Conservation (phyloP, 345 rosid species). For the Erysimum cheiranthoides region DNA sequence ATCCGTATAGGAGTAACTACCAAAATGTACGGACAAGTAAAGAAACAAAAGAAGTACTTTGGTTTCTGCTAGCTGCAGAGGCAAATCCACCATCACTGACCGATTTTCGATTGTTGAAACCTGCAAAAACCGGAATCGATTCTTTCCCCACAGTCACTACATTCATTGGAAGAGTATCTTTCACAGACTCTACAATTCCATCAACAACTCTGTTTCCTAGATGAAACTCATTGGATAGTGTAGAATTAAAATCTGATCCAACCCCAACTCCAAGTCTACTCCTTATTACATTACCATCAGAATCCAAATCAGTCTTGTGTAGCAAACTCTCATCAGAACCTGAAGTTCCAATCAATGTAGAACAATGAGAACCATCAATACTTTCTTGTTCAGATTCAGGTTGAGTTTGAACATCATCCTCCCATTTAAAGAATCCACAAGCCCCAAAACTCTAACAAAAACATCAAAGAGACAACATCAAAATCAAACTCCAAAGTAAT, state of each 20-base stretch:
- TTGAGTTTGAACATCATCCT: background rate
- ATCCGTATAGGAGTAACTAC: background rate
- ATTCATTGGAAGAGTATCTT: background rate
- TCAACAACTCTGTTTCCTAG: background rate
- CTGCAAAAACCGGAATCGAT: background rate
- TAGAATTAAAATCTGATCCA: background rate
- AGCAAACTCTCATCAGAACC: background rate
- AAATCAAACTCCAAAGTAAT: background rate
- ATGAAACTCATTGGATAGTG: background rate
- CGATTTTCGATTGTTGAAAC: background rate
- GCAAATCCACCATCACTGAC: background rate
- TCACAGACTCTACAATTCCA: background rate
- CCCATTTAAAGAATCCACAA: conserved; percentile 12
- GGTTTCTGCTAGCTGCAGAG: background rate
- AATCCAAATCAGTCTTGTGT: background rate
- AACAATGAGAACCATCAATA: background rate
- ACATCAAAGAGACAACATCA: background rate
- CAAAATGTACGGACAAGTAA: background rate
- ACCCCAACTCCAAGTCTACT: background rate
- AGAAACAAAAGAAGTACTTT: background rate
- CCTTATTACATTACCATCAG: background rate
- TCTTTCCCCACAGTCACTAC: background rate
- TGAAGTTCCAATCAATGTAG: too few relatives aligned
- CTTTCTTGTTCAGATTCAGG: background rate
- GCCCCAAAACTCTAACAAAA: conserved; percentile 7